A percentile compares a stretch with the other conserved stretches of the same genome.
phyloP scores from a whole-genome alignment of 257 asterid genomes.

The Solanum ossicruentum region DNA sequence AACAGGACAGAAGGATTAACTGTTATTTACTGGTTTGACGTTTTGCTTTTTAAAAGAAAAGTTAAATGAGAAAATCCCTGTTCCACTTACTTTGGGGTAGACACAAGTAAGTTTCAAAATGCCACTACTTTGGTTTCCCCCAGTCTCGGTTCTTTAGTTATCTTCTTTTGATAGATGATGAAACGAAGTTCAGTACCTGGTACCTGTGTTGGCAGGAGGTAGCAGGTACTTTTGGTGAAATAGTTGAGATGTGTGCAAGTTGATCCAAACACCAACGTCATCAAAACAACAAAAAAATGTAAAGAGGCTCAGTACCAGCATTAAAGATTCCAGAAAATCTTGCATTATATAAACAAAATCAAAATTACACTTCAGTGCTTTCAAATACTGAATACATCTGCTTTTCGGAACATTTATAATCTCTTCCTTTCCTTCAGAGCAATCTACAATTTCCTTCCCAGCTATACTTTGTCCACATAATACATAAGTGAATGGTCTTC shows the following conservation, averaged over 20 bases:
- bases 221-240: neutral
- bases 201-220: neutral
- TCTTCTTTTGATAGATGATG: neutral
- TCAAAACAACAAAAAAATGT: neutral
- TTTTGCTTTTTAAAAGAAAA: neutral
- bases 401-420: neutral
- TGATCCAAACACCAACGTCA: neutral
- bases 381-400: neutral
- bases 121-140: neutral
- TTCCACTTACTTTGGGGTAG: neutral
- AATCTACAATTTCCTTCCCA: neutral
- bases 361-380: neutral
- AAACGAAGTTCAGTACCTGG: neutral
- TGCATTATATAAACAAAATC: neutral
- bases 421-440: neutral
- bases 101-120: neutral
- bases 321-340: neutral
- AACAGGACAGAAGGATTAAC: neutral
- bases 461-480: neutral
- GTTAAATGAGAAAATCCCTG: neutral
- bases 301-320: neutral
- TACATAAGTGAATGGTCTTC: neutral
- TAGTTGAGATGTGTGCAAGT: neutral
- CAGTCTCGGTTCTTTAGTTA: neutral
- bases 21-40: neutral